phyloP scores from a whole-genome alignment of 2,329 filamentous ascomycete species.

The Apiospora koreana region DNA sequence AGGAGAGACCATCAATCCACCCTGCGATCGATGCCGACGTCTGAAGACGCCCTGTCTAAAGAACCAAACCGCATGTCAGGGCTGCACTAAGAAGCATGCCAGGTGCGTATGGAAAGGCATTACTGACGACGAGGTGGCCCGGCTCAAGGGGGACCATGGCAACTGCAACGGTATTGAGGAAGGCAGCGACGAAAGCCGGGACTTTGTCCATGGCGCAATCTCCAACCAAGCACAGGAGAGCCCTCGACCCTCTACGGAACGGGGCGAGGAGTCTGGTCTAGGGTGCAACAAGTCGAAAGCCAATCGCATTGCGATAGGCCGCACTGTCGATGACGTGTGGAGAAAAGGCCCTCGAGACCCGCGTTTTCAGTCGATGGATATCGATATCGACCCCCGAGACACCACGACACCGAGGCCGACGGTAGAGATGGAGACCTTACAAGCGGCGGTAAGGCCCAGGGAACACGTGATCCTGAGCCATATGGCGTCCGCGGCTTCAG shows the following conservation, averaged over 20 bases:
- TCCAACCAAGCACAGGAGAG: constrained; percentile 25
- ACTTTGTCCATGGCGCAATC: constrained; percentile 13
- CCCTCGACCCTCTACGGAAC: constrained; percentile 24
- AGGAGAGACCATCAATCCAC: constrained; percentile 75
- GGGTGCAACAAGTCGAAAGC: constrained; percentile 2
- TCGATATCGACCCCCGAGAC: constrained; percentile 32
- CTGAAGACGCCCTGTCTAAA: constrained; percentile 82
- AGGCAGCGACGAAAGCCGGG: constrained; percentile 29
- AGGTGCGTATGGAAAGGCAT: constrained; percentile 85
- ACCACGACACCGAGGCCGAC: constrained; percentile 17
- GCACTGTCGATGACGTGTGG: constrained; percentile 32
- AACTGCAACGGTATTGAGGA: constrained; percentile 27
- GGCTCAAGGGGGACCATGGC: constrained; percentile 33
- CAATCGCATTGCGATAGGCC: constrained; percentile 28
- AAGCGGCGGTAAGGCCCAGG: constrained; percentile 13
- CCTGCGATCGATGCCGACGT: constrained; percentile 80
- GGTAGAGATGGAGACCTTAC: constrained; percentile 20
- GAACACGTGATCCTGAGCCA: constrained; percentile 34
- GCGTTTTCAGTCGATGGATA: constrained; percentile 30
- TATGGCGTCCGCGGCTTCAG: constrained; percentile 36
- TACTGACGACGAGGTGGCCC: constrained; percentile 65
- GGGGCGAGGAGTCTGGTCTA: constrained; percentile 24
- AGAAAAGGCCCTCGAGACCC: constrained; percentile 27
- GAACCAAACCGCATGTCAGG: constrained; percentile 81
- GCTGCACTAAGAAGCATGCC: constrained; percentile 87